phyloP scores from a whole-genome alignment of 768 basidiomycete species.

The Clathrus columnatus region DNA sequence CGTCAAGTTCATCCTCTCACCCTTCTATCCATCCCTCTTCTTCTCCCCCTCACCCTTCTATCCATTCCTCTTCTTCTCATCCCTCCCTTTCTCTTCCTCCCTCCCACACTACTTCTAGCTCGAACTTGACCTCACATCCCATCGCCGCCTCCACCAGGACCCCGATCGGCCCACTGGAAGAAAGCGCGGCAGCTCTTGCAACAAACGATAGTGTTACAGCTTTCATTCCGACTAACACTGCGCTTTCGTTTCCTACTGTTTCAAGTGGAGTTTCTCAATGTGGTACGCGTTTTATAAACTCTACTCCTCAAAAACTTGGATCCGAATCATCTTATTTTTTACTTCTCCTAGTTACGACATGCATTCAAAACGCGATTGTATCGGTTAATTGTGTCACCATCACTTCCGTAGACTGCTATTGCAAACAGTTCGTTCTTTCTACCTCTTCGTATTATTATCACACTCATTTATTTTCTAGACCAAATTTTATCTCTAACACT shows the following conservation, averaged over 20 bases:
- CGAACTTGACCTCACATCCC: not conserved
- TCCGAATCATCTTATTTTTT: no score
- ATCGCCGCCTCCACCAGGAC: not conserved
- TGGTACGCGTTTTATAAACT: not conserved
- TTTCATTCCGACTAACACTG: not conserved
- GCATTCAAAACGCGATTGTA: not conserved
- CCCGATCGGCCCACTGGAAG: not conserved
- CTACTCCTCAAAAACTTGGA: not conserved
- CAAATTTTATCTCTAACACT: not conserved
- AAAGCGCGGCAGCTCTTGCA: not conserved
- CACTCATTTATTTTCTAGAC: not conserved
- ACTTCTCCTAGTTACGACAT: not conserved
- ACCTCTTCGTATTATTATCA: not conserved
- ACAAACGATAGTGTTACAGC: not conserved
- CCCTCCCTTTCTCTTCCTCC: not conserved
- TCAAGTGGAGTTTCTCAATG: not conserved
- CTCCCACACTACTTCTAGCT: not conserved
- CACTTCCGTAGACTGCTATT: conserved; percentile 1
- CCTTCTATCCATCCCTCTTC: not conserved
- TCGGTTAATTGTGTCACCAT: conserved; percentile 3
- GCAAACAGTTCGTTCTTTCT: not conserved
- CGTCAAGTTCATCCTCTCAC: not conserved
- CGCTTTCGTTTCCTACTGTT: not conserved
- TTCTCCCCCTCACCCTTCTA: not conserved
- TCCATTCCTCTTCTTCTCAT: not conserved